Evolutionary conservation across 805 yeast genomes (phyloP).

Genomic region (Candida quercuum): DNA sequence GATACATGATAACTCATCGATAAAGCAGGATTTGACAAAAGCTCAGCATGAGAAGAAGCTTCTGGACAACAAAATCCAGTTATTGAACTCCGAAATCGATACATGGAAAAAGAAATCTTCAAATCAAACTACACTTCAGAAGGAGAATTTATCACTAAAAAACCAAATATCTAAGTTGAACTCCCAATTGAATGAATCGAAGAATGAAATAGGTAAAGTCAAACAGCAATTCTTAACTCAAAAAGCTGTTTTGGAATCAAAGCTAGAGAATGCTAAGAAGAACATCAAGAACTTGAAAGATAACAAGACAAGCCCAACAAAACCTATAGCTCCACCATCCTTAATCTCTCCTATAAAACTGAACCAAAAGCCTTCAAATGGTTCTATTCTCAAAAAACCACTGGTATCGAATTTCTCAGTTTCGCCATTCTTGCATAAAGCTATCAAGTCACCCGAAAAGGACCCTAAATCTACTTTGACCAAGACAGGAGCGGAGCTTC

Average conservation of each 20-base stretch:
- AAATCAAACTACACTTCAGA: constrained; percentile 12
- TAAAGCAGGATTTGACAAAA: constrained; percentile 19
- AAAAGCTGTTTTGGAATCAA: constrained; percentile 29
- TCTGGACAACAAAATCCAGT: constrained; percentile 16
- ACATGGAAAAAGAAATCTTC: constrained; percentile 21
- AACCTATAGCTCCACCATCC: not conserved
- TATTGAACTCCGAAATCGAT: constrained; percentile 16
- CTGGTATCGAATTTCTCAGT: constrained; percentile 14
- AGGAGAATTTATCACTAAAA: constrained; percentile 29
- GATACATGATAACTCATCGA: constrained; percentile 6
- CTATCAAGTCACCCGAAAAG: constrained; percentile 6
- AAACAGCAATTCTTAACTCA: constrained; percentile 28
- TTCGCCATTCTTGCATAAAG: constrained; percentile 18
- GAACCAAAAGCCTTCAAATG: constrained; percentile 3
- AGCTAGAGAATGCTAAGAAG: constrained; percentile 29
- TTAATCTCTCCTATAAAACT: constrained; percentile 13
- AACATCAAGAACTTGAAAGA: constrained; percentile 24
- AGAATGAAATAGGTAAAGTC: constrained; percentile 25
- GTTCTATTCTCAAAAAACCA: constrained; percentile 8
- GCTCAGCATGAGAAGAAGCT: constrained; percentile 19
- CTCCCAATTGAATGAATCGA: constrained; percentile 25
- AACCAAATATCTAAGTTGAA: constrained; percentile 29
- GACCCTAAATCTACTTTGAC: too few species aligned
- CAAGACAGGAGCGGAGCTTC: too few species aligned
- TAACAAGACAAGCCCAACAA: not conserved